A percentile compares a stretch with the other conserved stretches of the same genome.
Conservation (phyloP, 306 rosid genomes). For the Malus domestica region DNA sequence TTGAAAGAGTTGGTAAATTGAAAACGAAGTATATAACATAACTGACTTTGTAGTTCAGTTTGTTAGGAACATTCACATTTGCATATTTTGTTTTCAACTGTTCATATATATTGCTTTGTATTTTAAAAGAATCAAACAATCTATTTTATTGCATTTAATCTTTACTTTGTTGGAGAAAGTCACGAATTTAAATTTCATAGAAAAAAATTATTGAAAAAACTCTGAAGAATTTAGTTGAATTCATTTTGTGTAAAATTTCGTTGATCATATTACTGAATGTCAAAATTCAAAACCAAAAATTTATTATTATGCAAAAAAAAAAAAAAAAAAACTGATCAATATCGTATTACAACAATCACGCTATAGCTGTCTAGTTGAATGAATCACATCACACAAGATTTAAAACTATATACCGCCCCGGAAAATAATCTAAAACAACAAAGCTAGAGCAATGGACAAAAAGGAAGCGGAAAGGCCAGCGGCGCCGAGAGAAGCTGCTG, state of each 20-base stretch:
- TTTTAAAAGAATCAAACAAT: neutral
- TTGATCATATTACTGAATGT: neutral
- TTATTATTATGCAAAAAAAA: neutral
- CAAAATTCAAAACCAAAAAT: neutral
- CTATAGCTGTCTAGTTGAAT: neutral
- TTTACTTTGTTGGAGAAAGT: no score
- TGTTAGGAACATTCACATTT: neutral
- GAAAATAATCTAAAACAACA: conserved; percentile 30
- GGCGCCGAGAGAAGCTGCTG: conserved; percentile 23
- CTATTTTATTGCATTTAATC: no score
- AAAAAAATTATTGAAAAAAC: no score
- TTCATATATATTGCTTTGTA: no score
- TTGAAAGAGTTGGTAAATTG: neutral
- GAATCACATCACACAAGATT: neutral
- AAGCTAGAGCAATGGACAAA: conserved; percentile 31
- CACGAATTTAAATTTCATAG: no score
- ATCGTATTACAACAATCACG: neutral
- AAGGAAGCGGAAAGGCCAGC: conserved; percentile 30
- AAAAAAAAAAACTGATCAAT: neutral
- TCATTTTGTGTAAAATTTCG: neutral
- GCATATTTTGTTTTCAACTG: no score
- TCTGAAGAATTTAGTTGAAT: neutral
- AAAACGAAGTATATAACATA: neutral
- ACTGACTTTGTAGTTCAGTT: neutral
- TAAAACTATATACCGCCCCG: conserved; percentile 6